Evolutionary conservation across 129 eudicot species (phyloP), one percentile per base, ranked within the genome.

Genomic region (Rutidosis leptorrhynchoides): DNA sequence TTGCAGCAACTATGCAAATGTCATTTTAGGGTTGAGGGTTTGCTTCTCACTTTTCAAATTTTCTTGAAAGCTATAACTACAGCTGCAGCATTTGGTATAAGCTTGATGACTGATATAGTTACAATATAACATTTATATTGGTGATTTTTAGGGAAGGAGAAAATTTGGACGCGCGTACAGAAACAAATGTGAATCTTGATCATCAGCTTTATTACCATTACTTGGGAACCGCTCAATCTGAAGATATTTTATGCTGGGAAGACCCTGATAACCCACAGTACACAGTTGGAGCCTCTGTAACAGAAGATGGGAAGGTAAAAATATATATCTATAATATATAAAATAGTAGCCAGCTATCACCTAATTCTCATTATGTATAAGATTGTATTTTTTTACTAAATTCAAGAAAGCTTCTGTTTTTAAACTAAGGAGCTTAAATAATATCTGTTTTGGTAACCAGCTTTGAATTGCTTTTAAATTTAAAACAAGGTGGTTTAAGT

Each of bases 251-350:
- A 61, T 94, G 99, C 68, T 94, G 97, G 97, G 82, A 78, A 59
- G 90, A 89, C 80, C 83, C 82, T 26, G 90, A 84, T 3, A 84
- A 89, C 57, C 95, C 95, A 11, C 88, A 80, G 37, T 80, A 84
- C 58, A 73, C 81, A n/a, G 81, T 76, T 43, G 66, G 79, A 22
- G 93, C 88, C 25, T 64, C 74, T n/a, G 93, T 94, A 69, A 94
- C 99, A 32, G 95, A 89, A 58, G 99, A 94, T 74, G 96, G 99
- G 16, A 84, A 89, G 95, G 98, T 92, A 75, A 70, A 8, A 8
- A 16, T 25, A 9, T 55, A 1, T 58, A 42, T 2, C 21, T 68
- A 6, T 52, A 37, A 12, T 15, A 37, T 12, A 35, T 37, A 4
- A 62, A 61, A 17, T 30, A 27, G 29, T 62, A 35, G 21, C 10